These are phyloP conservation scores for Ambrosiella xylebori DNA, from an alignment of 2,329 filamentous ascomycete species.

Conservation along the genomic window DNA sequence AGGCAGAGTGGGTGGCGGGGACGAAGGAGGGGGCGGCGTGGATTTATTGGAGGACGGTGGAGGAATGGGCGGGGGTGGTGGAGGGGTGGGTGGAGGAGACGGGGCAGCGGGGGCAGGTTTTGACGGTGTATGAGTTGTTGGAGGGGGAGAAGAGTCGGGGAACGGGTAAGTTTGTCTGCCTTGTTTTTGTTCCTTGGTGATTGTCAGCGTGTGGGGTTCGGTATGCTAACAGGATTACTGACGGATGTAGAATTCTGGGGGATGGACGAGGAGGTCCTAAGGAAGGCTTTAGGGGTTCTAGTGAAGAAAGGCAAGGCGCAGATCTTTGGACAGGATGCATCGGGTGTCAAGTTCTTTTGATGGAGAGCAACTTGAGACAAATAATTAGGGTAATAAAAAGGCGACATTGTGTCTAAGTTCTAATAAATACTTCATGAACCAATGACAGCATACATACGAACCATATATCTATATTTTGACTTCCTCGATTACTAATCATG, in stretches of 20 bases:
- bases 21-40: conserved; percentile 32
- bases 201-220: neutral
- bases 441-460: neutral
- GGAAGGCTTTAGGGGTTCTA: conserved; percentile 60
- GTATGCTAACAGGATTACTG: neutral
- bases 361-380: neutral
- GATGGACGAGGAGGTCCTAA: conserved; percentile 69
- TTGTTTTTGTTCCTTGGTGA: neutral
- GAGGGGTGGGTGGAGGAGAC: conserved; percentile 74
- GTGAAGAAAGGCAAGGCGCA: conserved; percentile 87
- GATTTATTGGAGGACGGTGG: conserved; percentile 71
- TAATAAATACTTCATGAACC: too few species aligned
- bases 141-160: conserved; percentile 67
- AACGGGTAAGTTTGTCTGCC: conserved; percentile 33
- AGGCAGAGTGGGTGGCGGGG: conserved; percentile 38
- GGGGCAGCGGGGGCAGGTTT: conserved; percentile 70
- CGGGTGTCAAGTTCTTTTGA: conserved; percentile 95
- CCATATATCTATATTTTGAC: neutral
- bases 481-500: neutral
- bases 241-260: conserved; percentile 53
- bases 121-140: conserved; percentile 82
- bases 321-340: conserved; percentile 74
- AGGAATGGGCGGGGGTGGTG: conserved; percentile 75
- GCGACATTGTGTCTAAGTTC: too few species aligned
- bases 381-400: too few species aligned